Evolutionary conservation across 331 rosid genomes (phyloP), one percentile per base, ranked within the genome.

Genomic region (Malus hybrid): DNA sequence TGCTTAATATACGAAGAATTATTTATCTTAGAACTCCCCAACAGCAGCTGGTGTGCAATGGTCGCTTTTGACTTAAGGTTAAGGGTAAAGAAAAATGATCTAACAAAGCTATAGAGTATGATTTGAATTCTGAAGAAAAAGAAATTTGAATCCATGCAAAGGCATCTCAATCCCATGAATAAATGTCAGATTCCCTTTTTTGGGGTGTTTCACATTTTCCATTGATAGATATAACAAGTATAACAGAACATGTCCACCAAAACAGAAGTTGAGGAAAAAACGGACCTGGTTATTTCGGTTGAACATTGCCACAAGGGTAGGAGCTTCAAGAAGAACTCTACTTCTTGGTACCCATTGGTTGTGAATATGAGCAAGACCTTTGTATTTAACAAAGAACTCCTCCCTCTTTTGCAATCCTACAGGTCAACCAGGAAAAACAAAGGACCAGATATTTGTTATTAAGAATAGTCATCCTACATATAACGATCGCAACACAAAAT

Each of bases 301-400:
- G 80, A 83, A 86, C 74, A 83, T 82, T 59, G 29, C 73, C 85
- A 85, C 80, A 76, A 86, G 84, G 52, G 70, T 80, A 33, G 91
- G 85, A 77, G 87, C 86, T 80, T 88, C 93, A 60, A 72, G 83
- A 79, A 82, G 86, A 76, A 88, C 77, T 57, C 84, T 85, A 79
- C 52, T 73, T 83, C 83, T 88, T 12, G 85, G 67, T 24, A 90
- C 65, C 93, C 96, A 88, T 28, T 29, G 67, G 73, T 83, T 86
- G 80, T 88, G 96, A 83, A 87, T 78, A 82, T 88, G 91, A 54
- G 93, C 88, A 73, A 90, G 86, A 77, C 88, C 88, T 73, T 82
- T 88, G 81, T 82, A 90, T 82, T 90, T 90, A 65, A 88, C 96
- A 42, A 83, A 83, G 82, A 73, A 82, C 64, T 83, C 85, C 80